phyloP scores from a whole-genome alignment of 176 grass and related monocot species.

The Oropetium thomaeum region DNA sequence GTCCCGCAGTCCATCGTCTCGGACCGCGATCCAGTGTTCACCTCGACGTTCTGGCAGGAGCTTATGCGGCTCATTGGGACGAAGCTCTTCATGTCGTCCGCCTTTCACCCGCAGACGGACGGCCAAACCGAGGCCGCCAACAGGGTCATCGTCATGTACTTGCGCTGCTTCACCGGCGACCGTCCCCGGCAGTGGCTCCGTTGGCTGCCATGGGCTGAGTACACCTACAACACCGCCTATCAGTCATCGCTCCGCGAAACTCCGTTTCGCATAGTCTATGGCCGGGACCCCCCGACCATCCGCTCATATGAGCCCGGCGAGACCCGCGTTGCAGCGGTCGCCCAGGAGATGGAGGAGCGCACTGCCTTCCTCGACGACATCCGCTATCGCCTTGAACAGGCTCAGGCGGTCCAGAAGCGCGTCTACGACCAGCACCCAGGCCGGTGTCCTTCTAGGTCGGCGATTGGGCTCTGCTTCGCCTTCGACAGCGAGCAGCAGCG shows the following conservation, averaged over 20 bases:
- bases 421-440: too few relatives aligned
- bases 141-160: neutral
- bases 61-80: too few relatives aligned
- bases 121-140: neutral
- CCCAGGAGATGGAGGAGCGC: neutral
- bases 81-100: too few relatives aligned
- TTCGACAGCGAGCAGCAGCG: neutral
- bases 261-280: neutral
- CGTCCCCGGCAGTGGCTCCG: too few relatives aligned
- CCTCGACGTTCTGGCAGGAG: neutral
- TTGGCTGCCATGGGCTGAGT: too few relatives aligned
- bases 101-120: neutral
- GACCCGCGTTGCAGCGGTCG: neutral
- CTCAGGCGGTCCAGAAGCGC: too few relatives aligned
- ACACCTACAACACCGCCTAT: too few relatives aligned
- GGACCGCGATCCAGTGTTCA: too few relatives aligned
- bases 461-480: neutral
- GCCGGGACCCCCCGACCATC: neutral
- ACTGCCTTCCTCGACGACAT: neutral
- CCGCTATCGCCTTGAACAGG: neutral
- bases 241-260: neutral
- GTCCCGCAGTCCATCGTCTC: too few relatives aligned
- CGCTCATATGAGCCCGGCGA: neutral
- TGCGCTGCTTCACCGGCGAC: too few relatives aligned
- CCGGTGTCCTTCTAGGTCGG: neutral